Conservation (phyloP, 306 rosid species). For the Trifolium fragiferum region DNA sequence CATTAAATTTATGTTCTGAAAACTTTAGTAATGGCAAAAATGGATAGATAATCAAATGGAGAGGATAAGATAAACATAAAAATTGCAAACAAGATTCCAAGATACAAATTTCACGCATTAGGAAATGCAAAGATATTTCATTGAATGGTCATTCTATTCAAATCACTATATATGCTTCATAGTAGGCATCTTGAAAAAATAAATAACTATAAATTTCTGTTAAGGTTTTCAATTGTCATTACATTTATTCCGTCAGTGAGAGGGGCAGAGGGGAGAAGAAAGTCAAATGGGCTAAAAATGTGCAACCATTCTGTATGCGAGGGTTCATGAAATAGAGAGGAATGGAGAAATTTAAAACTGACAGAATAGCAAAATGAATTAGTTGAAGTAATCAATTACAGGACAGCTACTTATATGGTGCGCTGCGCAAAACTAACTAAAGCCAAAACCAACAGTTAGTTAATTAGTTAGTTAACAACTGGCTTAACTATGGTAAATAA, state of each 20-base stretch:
- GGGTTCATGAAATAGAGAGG: background rate
- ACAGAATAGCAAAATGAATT: background rate
- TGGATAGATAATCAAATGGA: no score
- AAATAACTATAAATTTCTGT: conserved; percentile 8
- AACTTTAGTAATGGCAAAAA: no score
- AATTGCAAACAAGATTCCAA: background rate
- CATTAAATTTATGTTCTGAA: no score
- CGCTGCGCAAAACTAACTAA: background rate
- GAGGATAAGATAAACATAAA: no score
- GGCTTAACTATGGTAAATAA: background rate
- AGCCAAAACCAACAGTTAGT: background rate
- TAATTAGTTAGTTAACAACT: background rate
- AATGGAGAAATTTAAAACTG: background rate
- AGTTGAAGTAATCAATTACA: background rate
- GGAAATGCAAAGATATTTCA: conserved; percentile 19
- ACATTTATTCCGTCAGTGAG: background rate
- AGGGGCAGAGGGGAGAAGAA: background rate
- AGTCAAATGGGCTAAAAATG: conserved; percentile 1
- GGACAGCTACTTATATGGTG: background rate
- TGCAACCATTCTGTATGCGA: background rate
- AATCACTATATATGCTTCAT: conserved; percentile 1
- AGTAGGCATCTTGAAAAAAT: background rate
- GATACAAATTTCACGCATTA: background rate
- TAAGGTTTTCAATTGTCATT: background rate
- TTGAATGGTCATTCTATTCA: background rate